A percentile compares a stretch with the other conserved stretches of the same genome.
phyloP scores from a whole-genome alignment of 306 rosid genomes.

The Styphnolobium japonicum region DNA sequence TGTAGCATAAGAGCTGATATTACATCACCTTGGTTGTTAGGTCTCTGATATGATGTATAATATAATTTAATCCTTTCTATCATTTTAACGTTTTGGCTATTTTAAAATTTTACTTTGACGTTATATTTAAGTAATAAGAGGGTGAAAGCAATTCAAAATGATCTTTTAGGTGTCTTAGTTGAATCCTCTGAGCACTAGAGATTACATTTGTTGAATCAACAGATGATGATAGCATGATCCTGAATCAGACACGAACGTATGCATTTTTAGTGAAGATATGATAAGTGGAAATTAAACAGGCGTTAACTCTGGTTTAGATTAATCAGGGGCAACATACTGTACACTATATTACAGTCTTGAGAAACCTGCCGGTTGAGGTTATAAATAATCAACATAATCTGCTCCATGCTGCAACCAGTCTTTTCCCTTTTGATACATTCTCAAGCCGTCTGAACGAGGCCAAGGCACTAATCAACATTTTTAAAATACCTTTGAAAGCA shows the following conservation, averaged over 20 bases:
- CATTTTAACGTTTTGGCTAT: not conserved
- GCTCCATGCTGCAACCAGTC: not conserved
- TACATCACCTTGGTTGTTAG: not conserved
- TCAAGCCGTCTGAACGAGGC: not conserved
- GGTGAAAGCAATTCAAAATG: not conserved
- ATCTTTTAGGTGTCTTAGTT: not conserved
- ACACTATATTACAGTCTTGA: not conserved
- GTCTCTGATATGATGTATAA: not conserved
- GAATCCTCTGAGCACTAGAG: not conserved
- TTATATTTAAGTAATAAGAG: not conserved
- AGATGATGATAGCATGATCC: not conserved
- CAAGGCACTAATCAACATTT: conserved; percentile 27
- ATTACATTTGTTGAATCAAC: not conserved
- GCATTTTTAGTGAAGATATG: not conserved
- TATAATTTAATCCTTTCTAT: not conserved
- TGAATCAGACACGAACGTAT: not conserved
- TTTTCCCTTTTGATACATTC: conserved; percentile 6
- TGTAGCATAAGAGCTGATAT: not conserved
- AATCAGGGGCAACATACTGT: not conserved
- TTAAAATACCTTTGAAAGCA: conserved; percentile 52
- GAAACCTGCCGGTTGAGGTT: not conserved
- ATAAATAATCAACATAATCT: conserved; percentile 8
- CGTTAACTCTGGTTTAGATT: not conserved
- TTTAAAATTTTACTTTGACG: not conserved
- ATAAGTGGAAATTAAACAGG: not conserved